Percentiles rank a stretch among this genome's conserved stretches.
These are phyloP conservation scores for Emmonsiellopsis sp. DNA, from an alignment of 2,329 filamentous ascomycete genomes.

Conservation along the genomic window DNA sequence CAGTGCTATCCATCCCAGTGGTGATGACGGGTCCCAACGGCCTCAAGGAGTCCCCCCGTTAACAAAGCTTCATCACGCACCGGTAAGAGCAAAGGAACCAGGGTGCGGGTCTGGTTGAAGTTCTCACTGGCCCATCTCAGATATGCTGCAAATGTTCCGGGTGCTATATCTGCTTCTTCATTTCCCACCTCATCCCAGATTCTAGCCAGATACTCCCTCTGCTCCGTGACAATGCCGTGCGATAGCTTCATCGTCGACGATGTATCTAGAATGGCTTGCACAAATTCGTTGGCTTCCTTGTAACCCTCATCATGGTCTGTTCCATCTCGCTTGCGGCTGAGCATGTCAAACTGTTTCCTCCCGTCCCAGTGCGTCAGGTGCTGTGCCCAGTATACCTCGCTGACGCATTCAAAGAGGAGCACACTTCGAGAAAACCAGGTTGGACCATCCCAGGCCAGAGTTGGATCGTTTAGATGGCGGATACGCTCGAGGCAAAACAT, in stretches of 20 bases:
- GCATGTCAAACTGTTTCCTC: slow-evolving; percentile 23
- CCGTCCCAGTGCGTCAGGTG: slow-evolving; percentile 22
- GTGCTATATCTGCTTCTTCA: slow-evolving; percentile 20
- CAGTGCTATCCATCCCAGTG: too few species aligned
- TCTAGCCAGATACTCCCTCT: slow-evolving; percentile 21
- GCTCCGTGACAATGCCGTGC: slow-evolving; percentile 20
- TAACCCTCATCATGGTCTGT: slow-evolving; percentile 14
- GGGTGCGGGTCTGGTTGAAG: not conserved
- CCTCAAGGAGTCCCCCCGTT: too few species aligned
- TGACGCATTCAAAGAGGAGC: slow-evolving; percentile 2
- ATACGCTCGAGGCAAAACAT: slow-evolving; percentile 4
- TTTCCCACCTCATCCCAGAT: slow-evolving; percentile 26
- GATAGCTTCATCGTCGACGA: slow-evolving; percentile 28
- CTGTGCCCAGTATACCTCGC: slow-evolving; percentile 1
- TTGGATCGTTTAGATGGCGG: not conserved
- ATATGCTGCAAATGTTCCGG: slow-evolving; percentile 6
- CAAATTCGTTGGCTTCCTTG: slow-evolving; percentile 21
- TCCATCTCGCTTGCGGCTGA: slow-evolving; percentile 15
- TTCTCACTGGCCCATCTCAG: slow-evolving; percentile 4
- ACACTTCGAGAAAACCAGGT: not conserved
- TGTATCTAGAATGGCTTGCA: slow-evolving; percentile 22
- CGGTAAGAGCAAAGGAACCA: not conserved
- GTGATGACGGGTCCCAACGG: too few species aligned
- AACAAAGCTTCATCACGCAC: not conserved
- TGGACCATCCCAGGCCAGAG: slow-evolving; percentile 1